A percentile compares a stretch with the other conserved stretches of the same genome.
Evolutionary conservation across 441 rosid genomes (phyloP).

Genomic region (Brassica hybrid): DNA sequence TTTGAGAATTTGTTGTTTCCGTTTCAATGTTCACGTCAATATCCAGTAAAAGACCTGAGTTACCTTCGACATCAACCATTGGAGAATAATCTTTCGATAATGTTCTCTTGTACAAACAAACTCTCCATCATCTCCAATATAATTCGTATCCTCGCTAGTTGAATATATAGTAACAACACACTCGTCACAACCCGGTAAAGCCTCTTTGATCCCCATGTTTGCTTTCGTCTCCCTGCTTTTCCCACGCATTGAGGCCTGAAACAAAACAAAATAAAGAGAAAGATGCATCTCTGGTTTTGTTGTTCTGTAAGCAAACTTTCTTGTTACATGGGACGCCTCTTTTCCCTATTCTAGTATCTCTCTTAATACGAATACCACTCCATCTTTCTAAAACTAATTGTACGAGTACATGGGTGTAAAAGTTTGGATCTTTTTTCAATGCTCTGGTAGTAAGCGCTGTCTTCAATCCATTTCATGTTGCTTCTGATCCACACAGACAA

Average conservation of each 20-base stretch:
- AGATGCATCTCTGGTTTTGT: neutral
- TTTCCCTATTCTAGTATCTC: neutral
- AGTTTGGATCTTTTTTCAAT: neutral
- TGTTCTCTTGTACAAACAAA: slow-evolving; percentile 46
- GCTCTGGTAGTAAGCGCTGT: neutral
- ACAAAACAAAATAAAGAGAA: neutral
- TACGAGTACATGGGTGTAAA: neutral
- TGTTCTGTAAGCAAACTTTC: neutral
- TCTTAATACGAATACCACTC: neutral
- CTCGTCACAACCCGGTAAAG: slow-evolving; percentile 63
- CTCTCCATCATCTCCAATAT: slow-evolving; percentile 45
- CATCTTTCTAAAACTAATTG: neutral
- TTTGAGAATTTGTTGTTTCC: slow-evolving; percentile 35
- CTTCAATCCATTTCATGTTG: neutral
- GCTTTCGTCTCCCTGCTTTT: slow-evolving; percentile 46
- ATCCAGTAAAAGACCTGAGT: slow-evolving; percentile 18
- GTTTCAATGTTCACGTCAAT: slow-evolving; percentile 6
- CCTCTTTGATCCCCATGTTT: slow-evolving; percentile 59
- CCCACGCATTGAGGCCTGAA: neutral
- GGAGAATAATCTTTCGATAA: slow-evolving; percentile 36
- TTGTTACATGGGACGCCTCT: neutral
- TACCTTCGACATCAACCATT: slow-evolving; percentile 33
- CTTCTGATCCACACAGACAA: neutral
- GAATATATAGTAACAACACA: slow-evolving; percentile 62
- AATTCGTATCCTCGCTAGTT: slow-evolving; percentile 56